A percentile compares a stretch with the other conserved stretches of the same genome.
phyloP scores from a whole-genome alignment of 139 green algal species.

The Chlamydomonas sphaeroides region DNA sequence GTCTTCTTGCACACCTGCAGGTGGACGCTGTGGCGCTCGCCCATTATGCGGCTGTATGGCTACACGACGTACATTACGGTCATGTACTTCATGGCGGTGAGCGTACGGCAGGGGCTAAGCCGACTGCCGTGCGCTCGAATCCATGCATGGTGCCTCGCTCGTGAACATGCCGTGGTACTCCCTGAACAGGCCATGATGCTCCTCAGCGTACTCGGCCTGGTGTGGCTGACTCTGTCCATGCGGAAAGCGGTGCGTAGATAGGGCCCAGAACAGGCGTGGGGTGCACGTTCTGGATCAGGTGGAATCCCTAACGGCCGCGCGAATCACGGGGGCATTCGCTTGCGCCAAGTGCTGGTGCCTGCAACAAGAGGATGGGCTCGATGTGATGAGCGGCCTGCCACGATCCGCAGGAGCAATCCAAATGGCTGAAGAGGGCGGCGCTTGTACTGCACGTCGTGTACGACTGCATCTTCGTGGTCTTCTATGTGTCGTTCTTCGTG shows the following conservation, averaged over 20 bases:
- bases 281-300: background rate
- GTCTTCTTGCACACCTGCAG: no score
- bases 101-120: background rate
- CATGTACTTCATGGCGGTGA: background rate
- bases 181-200: no score
- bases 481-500: slow-evolving; percentile 1
- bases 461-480: slow-evolving; percentile 22
- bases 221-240: background rate
- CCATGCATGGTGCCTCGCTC: background rate
- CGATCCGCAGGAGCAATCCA: slow-evolving; percentile 33
- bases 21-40: slow-evolving; percentile 24
- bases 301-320: background rate
- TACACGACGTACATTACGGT: background rate
- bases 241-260: no score
- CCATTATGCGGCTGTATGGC: slow-evolving; percentile 14
- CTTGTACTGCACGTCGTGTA: slow-evolving; percentile 15
- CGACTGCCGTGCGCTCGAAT: background rate
- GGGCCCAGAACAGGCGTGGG: no score
- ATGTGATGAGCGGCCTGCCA: background rate
- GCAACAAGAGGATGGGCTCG: background rate
- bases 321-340: background rate
- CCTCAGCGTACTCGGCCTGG: no score
- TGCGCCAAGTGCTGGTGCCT: background rate
- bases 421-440: slow-evolving; percentile 1
- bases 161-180: background rate